Base-by-base conservation (phyloP, 1,139 yeast genomes). In the Citeromyces siamensis region DNA sequence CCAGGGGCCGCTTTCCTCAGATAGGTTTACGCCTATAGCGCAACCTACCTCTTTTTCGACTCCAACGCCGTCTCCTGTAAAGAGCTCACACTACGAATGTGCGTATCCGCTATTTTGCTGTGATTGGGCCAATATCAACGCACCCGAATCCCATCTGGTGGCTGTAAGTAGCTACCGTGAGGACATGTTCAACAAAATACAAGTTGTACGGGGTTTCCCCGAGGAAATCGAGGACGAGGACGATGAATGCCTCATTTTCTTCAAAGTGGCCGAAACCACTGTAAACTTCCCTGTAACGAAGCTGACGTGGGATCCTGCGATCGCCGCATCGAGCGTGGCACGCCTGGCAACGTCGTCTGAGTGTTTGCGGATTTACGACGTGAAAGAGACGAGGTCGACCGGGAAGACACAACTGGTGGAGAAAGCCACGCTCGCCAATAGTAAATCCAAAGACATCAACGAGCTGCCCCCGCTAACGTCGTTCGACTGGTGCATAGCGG, bases 401-500 rank as follows among this genome's bases (percentile, higher is more conserved):
- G 41, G 37, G 17, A 34, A 28, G 19, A 17, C 37, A 8, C 27
- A 28, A 41, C 56, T 62, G 34, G 55, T 53, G 35, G 71, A 59
- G 48, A 55, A 54, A 42, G 52, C 59, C 32, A 60, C 64, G 32
- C 51, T 58, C 40, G 60, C 62, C 19, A 69, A 60, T 46, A 49
- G 56, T 41, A 65, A 62, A 41, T 47, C 47, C 8, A 50, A 62
- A 22, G 65, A 64, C 42, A 53, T 68, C 42, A 67, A 66, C 52
- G 71, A 69, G 13, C 62, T 72, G 37, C 90, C 94, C 1, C 95
- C 95, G 2, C 71, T 90, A 37, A 88, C 97, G 0, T 79, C 94
- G 4, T 85, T 90, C 52, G 96, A 90, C 56, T 90, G 98, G 97
- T 86, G 83, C 59, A 60, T 66, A 35, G 63, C 68, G 3, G 90